Evolutionary conservation across 2,329 filamentous ascomycete species (phyloP).

Genomic region (Xylaria sp.): DNA sequence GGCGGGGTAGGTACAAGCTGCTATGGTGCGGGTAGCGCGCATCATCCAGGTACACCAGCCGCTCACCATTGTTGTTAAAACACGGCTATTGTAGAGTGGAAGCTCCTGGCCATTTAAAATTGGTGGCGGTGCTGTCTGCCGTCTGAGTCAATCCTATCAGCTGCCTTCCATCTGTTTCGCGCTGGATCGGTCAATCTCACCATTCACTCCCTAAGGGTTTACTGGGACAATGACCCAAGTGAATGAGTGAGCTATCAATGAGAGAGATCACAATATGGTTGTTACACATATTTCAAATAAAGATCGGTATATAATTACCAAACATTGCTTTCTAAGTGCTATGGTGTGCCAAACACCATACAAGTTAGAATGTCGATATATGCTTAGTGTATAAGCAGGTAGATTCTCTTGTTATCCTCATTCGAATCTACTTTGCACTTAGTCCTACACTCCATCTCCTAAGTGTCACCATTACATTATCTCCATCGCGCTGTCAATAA

Average conservation of each 20-base stretch:
- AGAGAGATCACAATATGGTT: no score
- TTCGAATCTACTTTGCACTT: constrained; percentile 2
- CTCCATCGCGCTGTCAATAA: background rate
- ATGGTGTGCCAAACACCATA: no score
- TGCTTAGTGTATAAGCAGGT: background rate
- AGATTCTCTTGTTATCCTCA: constrained; percentile 2
- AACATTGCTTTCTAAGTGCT: no score
- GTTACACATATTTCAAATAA: no score
- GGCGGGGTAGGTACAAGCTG: constrained; percentile 6
- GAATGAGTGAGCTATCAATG: no score
- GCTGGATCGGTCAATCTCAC: constrained; percentile 2
- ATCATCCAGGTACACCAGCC: background rate
- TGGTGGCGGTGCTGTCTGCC: constrained; percentile 23
- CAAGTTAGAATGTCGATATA: no score
- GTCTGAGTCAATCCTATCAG: constrained; percentile 28
- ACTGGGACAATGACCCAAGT: no score
- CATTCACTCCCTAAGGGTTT: background rate
- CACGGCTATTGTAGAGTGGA: background rate
- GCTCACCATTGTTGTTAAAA: background rate
- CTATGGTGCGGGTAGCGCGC: background rate
- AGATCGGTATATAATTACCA: no score
- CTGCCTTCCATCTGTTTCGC: constrained; percentile 34
- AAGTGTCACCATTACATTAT: constrained; percentile 23
- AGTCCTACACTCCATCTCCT: background rate
- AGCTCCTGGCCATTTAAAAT: background rate